phyloP scores from a whole-genome alignment of 2,329 filamentous ascomycete species.

The Coniella vitis region DNA sequence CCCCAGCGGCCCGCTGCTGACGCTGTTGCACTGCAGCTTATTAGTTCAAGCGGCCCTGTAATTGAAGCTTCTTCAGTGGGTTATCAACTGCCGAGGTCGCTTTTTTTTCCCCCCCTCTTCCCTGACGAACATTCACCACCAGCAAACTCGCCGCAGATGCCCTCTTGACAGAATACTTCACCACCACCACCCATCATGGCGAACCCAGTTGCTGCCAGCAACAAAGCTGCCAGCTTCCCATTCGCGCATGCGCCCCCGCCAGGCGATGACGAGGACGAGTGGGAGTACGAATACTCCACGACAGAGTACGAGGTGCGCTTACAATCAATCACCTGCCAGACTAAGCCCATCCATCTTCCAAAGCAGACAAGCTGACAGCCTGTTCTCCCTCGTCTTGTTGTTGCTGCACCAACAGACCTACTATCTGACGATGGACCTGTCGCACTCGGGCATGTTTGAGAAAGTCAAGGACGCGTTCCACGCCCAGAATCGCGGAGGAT shows the following conservation, averaged over 20 bases:
- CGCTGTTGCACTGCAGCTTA: too few species aligned
- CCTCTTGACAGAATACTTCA: background rate
- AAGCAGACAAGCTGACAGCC: too few species aligned
- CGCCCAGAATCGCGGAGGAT: slow-evolving; percentile 37
- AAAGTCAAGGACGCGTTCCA: slow-evolving; percentile 32
- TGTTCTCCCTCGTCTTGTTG: too few species aligned
- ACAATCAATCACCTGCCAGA: background rate
- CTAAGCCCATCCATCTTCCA: too few species aligned
- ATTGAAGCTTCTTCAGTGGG: too few species aligned
- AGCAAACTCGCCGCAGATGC: too few species aligned
- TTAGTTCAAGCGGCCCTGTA: too few species aligned
- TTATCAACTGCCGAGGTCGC: too few species aligned
- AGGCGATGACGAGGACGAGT: slow-evolving; percentile 48
- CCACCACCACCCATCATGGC: slow-evolving; percentile 2
- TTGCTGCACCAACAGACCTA: slow-evolving; percentile 47
- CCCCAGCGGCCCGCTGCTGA: too few species aligned
- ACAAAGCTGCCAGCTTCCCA: slow-evolving; percentile 8
- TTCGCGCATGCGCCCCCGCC: slow-evolving; percentile 5
- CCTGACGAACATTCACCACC: too few species aligned
- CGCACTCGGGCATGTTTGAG: slow-evolving; percentile 50
- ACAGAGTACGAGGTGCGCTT: slow-evolving; percentile 52
- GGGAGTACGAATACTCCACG: slow-evolving; percentile 61
- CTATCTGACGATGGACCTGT: slow-evolving; percentile 58
- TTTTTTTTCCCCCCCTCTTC: too few species aligned
- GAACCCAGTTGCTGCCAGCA: slow-evolving; percentile 12